Conservation (phyloP, 1,284 basidiomycete species). For the Gastroboletus turbinatus region DNA sequence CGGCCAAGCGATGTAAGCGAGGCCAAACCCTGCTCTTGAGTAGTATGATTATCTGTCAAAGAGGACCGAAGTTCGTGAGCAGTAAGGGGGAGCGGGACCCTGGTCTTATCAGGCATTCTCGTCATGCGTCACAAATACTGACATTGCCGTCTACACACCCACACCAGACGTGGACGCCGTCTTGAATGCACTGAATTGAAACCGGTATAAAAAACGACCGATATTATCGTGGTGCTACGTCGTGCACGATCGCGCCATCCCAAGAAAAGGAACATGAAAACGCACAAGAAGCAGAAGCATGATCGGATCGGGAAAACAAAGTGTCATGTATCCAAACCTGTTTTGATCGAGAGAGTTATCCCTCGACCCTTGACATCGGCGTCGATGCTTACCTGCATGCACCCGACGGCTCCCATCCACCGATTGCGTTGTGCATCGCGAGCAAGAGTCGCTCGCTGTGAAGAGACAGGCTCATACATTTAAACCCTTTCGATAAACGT, state of each 20-base stretch:
- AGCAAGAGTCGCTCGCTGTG: neutral
- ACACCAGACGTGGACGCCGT: conserved; percentile 10
- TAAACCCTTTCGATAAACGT: neutral
- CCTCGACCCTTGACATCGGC: conserved; percentile 13
- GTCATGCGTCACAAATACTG: too few species aligned
- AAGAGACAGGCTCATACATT: neutral
- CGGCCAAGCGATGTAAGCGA: too few species aligned
- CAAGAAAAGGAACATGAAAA: neutral
- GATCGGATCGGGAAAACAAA: conserved; percentile 1
- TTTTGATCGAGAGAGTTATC: conserved; percentile 6
- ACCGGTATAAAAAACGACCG: conserved; percentile 8
- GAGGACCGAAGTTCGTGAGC: too few species aligned
- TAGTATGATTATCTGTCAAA: too few species aligned
- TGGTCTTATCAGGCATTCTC: too few species aligned
- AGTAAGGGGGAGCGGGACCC: too few species aligned
- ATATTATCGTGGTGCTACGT: neutral
- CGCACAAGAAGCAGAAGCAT: too few species aligned
- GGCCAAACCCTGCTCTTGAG: too few species aligned
- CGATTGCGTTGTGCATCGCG: neutral
- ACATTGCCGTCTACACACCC: too few species aligned
- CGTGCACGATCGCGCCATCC: conserved; percentile 4
- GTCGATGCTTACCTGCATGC: conserved; percentile 5
- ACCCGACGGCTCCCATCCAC: neutral
- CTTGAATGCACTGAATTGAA: conserved; percentile 2
- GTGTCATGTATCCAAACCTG: conserved; percentile 2